Conservation (phyloP, 768 basidiomycete species). For the Mycena latifolia region DNA sequence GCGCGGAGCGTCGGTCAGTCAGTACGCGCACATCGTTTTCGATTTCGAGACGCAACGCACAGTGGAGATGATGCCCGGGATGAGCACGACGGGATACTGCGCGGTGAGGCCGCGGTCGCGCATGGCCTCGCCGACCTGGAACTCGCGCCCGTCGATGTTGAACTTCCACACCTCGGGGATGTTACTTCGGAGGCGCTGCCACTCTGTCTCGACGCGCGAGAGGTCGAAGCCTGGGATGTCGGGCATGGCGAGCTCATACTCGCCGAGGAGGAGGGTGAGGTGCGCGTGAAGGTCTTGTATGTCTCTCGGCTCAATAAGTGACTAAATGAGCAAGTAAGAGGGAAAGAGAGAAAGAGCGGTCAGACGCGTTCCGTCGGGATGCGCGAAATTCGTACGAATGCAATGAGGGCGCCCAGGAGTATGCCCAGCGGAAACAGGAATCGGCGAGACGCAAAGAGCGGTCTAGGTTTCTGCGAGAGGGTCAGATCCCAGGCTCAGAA, state of each 20-base stretch:
- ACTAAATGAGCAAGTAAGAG: too few species aligned
- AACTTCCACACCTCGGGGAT: conserved; percentile 89
- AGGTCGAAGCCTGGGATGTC: conserved; percentile 75
- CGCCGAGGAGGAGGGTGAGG: conserved; percentile 73
- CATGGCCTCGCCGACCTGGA: conserved; percentile 79
- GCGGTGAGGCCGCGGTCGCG: conserved; percentile 75
- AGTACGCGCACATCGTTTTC: background rate
- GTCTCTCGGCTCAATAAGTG: conserved; percentile 75
- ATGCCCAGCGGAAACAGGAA: conserved; percentile 83
- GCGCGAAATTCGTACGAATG: conserved; percentile 49
- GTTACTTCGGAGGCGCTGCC: conserved; percentile 72
- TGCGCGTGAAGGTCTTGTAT: conserved; percentile 78
- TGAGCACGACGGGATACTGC: conserved; percentile 83
- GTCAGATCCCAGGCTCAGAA: conserved; percentile 30
- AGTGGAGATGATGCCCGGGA: conserved; percentile 92
- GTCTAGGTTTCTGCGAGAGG: conserved; percentile 37
- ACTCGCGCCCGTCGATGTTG: conserved; percentile 84
- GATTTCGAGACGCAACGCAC: conserved; percentile 53
- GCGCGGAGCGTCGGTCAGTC: background rate
- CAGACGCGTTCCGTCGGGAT: background rate
- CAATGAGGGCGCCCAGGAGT: conserved; percentile 72
- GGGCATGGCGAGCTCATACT: conserved; percentile 77
- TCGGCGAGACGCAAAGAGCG: conserved; percentile 53
- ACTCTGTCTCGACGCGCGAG: conserved; percentile 77
- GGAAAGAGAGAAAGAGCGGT: too few species aligned